Percentiles rank a stretch among this genome's conserved stretches.
Conservation (phyloP, 768 basidiomycete genomes). For the Tricholoma saponaceum region DNA sequence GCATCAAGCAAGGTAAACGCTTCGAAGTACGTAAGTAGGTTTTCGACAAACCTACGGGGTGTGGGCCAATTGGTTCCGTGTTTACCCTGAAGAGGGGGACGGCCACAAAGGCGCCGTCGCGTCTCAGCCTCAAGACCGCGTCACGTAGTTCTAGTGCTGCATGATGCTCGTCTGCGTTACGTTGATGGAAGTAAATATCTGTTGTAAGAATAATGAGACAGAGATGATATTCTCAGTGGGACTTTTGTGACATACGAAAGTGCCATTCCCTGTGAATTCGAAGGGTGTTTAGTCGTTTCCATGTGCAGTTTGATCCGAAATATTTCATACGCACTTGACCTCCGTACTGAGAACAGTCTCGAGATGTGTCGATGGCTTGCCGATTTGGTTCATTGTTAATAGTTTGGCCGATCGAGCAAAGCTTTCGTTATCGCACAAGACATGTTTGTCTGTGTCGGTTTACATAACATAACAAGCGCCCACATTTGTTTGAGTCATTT, state of each 20-base stretch:
- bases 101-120: constrained; percentile 76
- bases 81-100: constrained; percentile 75
- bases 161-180: constrained; percentile 55
- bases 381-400: neutral
- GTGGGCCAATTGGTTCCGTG: constrained; percentile 64
- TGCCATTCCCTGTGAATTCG: constrained; percentile 62
- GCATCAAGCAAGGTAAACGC: neutral
- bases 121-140: constrained; percentile 63
- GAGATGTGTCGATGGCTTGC: constrained; percentile 38
- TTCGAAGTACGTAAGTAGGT: no score
- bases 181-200: constrained; percentile 82
- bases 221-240: neutral
- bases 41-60: constrained; percentile 59
- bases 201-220: constrained; percentile 1
- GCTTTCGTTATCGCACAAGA: no score
- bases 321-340: constrained; percentile 46
- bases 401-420: no score
- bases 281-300: neutral
- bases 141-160: constrained; percentile 68
- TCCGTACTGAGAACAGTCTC: constrained; percentile 55
- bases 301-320: neutral
- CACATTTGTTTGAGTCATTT: no score
- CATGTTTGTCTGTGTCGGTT: no score
- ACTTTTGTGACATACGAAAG: constrained; percentile 51
- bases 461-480: no score